phyloP scores from a whole-genome alignment of 1,284 basidiomycete genomes.

The Bjerkandera adusta region DNA sequence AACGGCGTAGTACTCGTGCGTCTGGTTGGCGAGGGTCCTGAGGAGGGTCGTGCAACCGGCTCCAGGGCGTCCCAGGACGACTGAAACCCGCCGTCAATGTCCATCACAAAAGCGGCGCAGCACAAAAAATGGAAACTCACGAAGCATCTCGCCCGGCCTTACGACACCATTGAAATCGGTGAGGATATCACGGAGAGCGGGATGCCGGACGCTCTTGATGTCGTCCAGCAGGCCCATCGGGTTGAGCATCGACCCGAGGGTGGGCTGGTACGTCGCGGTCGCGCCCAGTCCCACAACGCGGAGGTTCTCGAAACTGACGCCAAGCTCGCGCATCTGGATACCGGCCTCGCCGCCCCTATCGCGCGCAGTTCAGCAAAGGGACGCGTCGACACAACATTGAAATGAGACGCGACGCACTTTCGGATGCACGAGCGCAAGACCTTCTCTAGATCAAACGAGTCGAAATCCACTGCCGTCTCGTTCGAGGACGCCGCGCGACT shows the following conservation, averaged over 20 bases:
- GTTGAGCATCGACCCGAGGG: conserved; percentile 40
- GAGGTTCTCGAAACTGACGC: conserved; percentile 49
- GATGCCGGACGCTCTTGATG: conserved; percentile 33
- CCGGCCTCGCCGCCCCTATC: conserved; percentile 4
- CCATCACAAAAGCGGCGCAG: too few relatives aligned
- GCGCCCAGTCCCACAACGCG: conserved; percentile 47
- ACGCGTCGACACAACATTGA: too few relatives aligned
- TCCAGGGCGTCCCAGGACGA: conserved; percentile 62
- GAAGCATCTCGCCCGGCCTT: conserved; percentile 60
- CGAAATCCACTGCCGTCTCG: conserved; percentile 4
- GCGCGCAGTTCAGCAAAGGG: background rate
- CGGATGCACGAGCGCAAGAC: background rate
- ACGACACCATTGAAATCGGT: conserved; percentile 49
- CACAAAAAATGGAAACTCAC: conserved; percentile 30
- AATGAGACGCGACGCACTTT: background rate
- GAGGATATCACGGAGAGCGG: conserved; percentile 44
- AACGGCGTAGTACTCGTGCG: conserved; percentile 56
- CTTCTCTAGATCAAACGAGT: background rate
- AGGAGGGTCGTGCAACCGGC: conserved; percentile 77
- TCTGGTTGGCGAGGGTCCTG: conserved; percentile 69
- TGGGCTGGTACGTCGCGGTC: conserved; percentile 39
- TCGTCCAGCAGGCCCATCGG: conserved; percentile 29
- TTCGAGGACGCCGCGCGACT: background rate
- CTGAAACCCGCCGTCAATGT: conserved; percentile 25
- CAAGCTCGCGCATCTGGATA: conserved; percentile 37